These are phyloP conservation scores for Wickerhamomyces tratensis DNA, from an alignment of 805 yeast genomes.

Conservation along the genomic window DNA sequence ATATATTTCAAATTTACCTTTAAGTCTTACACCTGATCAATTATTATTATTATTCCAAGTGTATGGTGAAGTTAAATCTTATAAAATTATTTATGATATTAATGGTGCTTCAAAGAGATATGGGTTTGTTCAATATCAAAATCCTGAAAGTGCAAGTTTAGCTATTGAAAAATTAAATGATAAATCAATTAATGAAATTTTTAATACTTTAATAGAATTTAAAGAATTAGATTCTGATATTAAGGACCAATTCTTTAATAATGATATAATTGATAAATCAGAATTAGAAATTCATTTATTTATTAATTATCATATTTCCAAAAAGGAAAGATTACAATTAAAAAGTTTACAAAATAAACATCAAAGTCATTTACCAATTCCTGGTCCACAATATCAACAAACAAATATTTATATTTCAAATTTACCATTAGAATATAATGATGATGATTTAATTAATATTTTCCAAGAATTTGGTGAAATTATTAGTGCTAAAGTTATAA, in stretches of 20 bases:
- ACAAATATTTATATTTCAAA: slow-evolving; percentile 63
- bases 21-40: slow-evolving; percentile 5
- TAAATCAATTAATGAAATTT: slow-evolving; percentile 21
- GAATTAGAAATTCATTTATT: slow-evolving; percentile 15
- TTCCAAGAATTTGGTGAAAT: slow-evolving; percentile 40
- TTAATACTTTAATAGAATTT: slow-evolving; percentile 1
- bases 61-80: slow-evolving; percentile 31
- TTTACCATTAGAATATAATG: slow-evolving; percentile 40
- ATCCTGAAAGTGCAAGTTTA: slow-evolving; percentile 41
- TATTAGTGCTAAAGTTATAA: slow-evolving; percentile 42
- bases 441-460: slow-evolving; percentile 32
- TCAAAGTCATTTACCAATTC: slow-evolving; percentile 23
- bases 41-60: neutral
- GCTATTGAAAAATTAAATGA: slow-evolving; percentile 50
- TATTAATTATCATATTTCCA: slow-evolving; percentile 53
- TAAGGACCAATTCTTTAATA: neutral
- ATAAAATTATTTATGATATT: slow-evolving; percentile 37
- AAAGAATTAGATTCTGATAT: neutral
- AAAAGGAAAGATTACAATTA: slow-evolving; percentile 36
- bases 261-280: neutral
- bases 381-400: slow-evolving; percentile 45
- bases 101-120: slow-evolving; percentile 38
- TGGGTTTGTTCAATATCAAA: slow-evolving; percentile 58
- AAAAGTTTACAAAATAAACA: neutral
- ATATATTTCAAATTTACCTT: slow-evolving; percentile 38